Conservation (phyloP, 2,329 filamentous ascomycete species). For the Paecilomyces sp. region DNA sequence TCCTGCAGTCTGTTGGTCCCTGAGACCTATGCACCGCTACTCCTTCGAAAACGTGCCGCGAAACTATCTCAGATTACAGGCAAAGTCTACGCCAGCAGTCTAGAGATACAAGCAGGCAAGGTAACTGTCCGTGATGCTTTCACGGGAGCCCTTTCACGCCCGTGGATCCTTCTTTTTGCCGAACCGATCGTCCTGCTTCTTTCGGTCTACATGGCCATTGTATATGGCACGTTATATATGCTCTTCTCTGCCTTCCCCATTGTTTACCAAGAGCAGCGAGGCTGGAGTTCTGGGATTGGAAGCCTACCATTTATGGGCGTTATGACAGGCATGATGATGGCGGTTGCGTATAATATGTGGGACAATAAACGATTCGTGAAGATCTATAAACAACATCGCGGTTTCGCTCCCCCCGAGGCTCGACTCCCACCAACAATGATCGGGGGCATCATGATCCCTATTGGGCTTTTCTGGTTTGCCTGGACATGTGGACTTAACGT, state of each 20-base stretch:
- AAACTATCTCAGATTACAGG: constrained; percentile 37
- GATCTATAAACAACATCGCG: constrained; percentile 37
- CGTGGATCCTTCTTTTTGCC: constrained; percentile 36
- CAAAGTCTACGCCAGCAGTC: constrained; percentile 32
- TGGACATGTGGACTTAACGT: constrained; percentile 43
- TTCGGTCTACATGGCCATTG: constrained; percentile 38
- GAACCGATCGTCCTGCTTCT: constrained; percentile 42
- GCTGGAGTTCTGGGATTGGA: constrained; percentile 35
- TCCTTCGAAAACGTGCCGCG: constrained; percentile 39
- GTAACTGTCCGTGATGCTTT: constrained; percentile 28
- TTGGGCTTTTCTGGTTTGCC: constrained; percentile 49
- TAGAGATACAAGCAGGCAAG: constrained; percentile 28
- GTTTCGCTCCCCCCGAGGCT: constrained; percentile 51
- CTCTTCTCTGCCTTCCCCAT: constrained; percentile 43
- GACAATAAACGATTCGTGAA: constrained; percentile 23
- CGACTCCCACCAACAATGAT: constrained; percentile 40
- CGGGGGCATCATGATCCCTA: constrained; percentile 40
- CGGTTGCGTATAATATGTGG: constrained; percentile 22
- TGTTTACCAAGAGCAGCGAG: constrained; percentile 36
- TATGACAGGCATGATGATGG: constrained; percentile 24
- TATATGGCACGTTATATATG: constrained; percentile 42
- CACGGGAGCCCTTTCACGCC: constrained; percentile 36
- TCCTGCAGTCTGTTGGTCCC: constrained; percentile 32
- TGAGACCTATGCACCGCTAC: constrained; percentile 42
- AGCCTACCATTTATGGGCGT: constrained; percentile 39